phyloP scores from a whole-genome alignment of 345 rosid genomes.

The Ceriops tagal region DNA sequence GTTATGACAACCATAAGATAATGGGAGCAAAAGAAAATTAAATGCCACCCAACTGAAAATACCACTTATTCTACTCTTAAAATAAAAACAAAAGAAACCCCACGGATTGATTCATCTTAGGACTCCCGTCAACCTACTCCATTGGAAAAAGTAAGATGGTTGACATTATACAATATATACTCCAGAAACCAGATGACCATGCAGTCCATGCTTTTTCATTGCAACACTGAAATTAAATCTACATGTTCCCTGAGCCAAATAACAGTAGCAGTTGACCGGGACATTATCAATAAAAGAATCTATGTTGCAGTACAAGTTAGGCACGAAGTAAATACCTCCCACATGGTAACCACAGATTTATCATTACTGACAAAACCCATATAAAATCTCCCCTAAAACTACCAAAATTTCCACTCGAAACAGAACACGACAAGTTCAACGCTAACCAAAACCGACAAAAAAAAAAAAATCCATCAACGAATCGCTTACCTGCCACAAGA shows the following conservation, averaged over 20 bases:
- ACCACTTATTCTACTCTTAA: not conserved
- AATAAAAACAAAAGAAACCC: not conserved
- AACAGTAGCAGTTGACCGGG: no score
- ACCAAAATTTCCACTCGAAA: no score
- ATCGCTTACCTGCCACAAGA: constrained; percentile 64
- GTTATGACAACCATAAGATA: constrained; percentile 20
- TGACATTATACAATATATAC: not conserved
- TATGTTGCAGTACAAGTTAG: no score
- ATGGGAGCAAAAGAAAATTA: constrained; percentile 13
- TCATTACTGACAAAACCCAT: not conserved
- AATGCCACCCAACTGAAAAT: not conserved
- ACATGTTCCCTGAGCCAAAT: no score
- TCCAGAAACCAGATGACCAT: no score
- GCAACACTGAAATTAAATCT: no score
- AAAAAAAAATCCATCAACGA: not conserved
- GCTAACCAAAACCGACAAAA: not conserved
- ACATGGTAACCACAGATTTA: not conserved
- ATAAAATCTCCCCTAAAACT: not conserved
- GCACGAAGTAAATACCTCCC: no score
- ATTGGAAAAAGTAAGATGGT: not conserved
- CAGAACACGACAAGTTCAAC: no score
- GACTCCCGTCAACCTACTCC: not conserved
- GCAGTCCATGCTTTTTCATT: no score
- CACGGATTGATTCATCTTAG: not conserved
- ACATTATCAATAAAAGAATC: no score